These are phyloP conservation scores for Echinosophora koreensis DNA, from an alignment of 306 rosid genomes.

Conservation along the genomic window DNA sequence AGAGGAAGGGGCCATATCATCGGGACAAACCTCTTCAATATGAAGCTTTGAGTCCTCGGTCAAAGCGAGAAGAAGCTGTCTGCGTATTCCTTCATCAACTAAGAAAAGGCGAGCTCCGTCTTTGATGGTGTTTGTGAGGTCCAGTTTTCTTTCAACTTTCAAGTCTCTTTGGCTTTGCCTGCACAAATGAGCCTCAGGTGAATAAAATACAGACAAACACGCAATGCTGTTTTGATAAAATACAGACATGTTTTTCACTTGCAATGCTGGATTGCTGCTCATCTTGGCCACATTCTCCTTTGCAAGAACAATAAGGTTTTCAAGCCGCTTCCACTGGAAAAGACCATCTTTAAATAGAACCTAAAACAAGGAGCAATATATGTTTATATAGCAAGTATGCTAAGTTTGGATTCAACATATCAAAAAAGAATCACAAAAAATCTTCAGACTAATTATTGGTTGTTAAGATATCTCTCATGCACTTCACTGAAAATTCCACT, in stretches of 20 bases:
- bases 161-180: slow-evolving; percentile 66
- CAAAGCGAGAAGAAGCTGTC: slow-evolving; percentile 94
- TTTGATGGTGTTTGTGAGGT: slow-evolving; percentile 95
- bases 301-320: slow-evolving; percentile 94
- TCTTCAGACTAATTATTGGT: background rate
- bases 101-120: slow-evolving; percentile 96
- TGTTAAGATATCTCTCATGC: slow-evolving; percentile 4
- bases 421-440: background rate
- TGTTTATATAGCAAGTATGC: background rate
- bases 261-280: slow-evolving; percentile 95
- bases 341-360: slow-evolving; percentile 94
- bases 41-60: slow-evolving; percentile 98
- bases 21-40: slow-evolving; percentile 79
- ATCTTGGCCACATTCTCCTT: slow-evolving; percentile 95
- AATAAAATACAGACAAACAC: slow-evolving; percentile 44
- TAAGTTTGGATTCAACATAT: slow-evolving; percentile 23
- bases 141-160: slow-evolving; percentile 72
- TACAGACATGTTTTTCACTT: slow-evolving; percentile 71
- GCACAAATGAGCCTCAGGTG: slow-evolving; percentile 38
- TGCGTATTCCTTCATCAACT: slow-evolving; percentile 87
- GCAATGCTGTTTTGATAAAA: slow-evolving; percentile 34
- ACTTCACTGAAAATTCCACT: slow-evolving; percentile 34
- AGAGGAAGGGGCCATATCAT: slow-evolving; percentile 31
- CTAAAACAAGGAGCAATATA: slow-evolving; percentile 50
- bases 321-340: slow-evolving; percentile 99